These are phyloP conservation scores for Termitomyces sp. DNA, from an alignment of 768 basidiomycete genomes.

Conservation along the genomic window DNA sequence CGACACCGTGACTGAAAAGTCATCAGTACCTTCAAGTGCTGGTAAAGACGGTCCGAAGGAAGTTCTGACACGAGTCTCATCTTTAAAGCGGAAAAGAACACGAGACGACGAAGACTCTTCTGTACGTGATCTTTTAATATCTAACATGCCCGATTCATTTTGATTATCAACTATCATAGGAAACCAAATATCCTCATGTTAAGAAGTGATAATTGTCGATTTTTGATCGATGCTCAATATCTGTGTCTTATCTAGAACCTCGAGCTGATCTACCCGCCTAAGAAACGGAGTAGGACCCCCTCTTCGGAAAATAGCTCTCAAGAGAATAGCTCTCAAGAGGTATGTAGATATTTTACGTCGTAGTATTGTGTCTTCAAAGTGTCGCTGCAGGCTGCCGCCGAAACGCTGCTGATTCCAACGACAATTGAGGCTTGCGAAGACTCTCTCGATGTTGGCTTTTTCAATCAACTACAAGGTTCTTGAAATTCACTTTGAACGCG, in stretches of 20 bases:
- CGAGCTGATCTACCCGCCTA: constrained; percentile 38
- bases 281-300: constrained; percentile 37
- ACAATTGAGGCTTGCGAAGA: neutral
- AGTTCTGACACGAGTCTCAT: neutral
- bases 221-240: neutral
- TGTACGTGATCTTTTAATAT: constrained; percentile 2
- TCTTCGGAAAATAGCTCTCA: constrained; percentile 22
- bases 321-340: constrained; percentile 20
- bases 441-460: neutral
- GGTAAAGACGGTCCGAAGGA: neutral
- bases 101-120: constrained; percentile 18
- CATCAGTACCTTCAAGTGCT: neutral
- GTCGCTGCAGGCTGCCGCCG: neutral
- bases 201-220: constrained; percentile 7
- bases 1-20: neutral
- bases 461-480: neutral
- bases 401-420: neutral
- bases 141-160: constrained; percentile 3
- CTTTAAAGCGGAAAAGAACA: constrained; percentile 25
- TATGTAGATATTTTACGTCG: constrained; percentile 3
- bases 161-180: constrained; percentile 17
- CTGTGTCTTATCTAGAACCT: constrained; percentile 30
- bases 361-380: neutral
- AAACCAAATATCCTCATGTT: constrained; percentile 41
- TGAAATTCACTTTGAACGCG: neutral